Conservation (phyloP, 345 rosid species). For the Camelina sativa region DNA sequence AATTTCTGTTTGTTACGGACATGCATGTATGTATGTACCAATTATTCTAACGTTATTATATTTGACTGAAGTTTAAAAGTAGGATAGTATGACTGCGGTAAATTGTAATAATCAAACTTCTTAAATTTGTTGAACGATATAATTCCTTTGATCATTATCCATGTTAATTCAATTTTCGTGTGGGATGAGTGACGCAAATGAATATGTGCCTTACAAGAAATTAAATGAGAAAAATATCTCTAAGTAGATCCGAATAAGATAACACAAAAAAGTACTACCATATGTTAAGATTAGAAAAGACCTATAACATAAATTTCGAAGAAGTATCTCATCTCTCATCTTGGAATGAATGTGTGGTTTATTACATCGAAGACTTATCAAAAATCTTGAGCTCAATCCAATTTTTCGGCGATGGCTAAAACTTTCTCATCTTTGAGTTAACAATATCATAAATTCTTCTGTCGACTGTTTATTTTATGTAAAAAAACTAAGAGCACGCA, state of each 20-base stretch:
- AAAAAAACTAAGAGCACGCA: neutral
- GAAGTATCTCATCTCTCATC: neutral
- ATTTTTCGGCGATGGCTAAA: neutral
- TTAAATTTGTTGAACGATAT: neutral
- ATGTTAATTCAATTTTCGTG: neutral
- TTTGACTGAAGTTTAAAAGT: neutral
- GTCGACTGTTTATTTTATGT: neutral
- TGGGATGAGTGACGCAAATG: neutral
- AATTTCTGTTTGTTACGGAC: too few relatives aligned
- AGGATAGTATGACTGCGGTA: neutral
- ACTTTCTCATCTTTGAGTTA: neutral
- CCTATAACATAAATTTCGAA: neutral
- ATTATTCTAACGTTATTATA: neutral
- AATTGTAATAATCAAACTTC: neutral
- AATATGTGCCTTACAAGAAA: neutral
- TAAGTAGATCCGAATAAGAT: neutral
- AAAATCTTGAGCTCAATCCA: neutral
- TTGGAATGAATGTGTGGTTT: too few relatives aligned
- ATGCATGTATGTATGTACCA: too few relatives aligned
- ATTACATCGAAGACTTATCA: constrained; percentile 4
- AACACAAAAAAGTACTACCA: neutral
- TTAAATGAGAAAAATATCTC: neutral
- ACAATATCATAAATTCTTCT: neutral
- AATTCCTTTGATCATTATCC: neutral
- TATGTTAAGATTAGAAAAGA: neutral